Base-by-base conservation (phyloP, 805 yeast species). In the Candida maltosa region DNA sequence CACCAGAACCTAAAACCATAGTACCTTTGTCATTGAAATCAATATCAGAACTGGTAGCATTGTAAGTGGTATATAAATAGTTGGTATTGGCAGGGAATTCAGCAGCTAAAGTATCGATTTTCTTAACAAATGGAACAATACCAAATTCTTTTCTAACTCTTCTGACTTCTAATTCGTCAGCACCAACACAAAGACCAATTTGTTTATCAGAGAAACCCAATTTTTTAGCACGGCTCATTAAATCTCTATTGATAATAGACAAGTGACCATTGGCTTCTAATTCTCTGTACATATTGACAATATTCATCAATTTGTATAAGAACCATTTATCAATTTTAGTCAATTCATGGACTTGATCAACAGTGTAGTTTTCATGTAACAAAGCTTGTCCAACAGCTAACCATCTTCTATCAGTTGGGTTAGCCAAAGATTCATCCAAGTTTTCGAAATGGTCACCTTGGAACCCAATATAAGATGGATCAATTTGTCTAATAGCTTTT, bases 51-150 rank as follows among this genome's bases (percentile, higher is more conserved):
- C 78, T 71, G 40, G 86, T 75, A 39, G 97, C 98, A 56, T 89
- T 91, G 69, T 91, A 91, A 31, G 98, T 91, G 34, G 96, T 86
- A 78, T 91, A 91, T 51, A 91, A 73, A 65, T 91, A 91, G 73
- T 91, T 91, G 37, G 98, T 91, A 52, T 82, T 76, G 34, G 98
- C 98, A 32, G 98, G 98, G 80, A 91, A 91, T 65, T 91, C 98
- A 39, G 98, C 97, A 44, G 98, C 98, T 46, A 91, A 74, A 25
- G 98, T 91, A 58, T 91, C 97, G 54, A 91, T 91, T 68, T 88
- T 87, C 76, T 91, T 93, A 50, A 91, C 98, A 56, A 87, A 88
- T 52, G 97, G 97, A 39, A 78, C 68, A 51, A 91, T 83, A 37
- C 87, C 89, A 49, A 74, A 80, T 26, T 78, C 69, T 58, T 87